A percentile compares a stretch with the other conserved stretches of the same genome.
Conservation (phyloP, 345 rosid genomes). For the Murraya paniculata region DNA sequence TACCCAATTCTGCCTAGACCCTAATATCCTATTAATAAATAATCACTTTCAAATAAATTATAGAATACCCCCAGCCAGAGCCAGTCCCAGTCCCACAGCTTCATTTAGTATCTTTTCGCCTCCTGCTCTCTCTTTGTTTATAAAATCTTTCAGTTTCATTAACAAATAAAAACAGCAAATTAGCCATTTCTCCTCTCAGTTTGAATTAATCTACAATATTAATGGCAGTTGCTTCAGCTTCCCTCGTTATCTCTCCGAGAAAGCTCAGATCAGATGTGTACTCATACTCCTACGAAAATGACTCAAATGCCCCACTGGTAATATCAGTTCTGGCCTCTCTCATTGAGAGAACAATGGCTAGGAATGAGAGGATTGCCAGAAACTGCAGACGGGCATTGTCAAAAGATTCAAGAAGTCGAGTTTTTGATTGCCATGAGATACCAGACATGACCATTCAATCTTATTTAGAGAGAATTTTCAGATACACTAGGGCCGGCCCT, state of each 20-base stretch:
- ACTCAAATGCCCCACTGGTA: constrained; percentile 68
- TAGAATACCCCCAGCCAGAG: too few species aligned
- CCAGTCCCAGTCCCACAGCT: too few species aligned
- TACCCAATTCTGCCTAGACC: not conserved
- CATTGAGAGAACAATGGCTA: constrained; percentile 62
- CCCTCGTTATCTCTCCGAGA: constrained; percentile 59
- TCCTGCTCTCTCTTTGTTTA: too few species aligned
- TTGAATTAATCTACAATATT: not conserved
- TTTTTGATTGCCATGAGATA: constrained; percentile 66
- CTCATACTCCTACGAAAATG: constrained; percentile 54
- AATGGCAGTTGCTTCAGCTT: constrained; percentile 39
- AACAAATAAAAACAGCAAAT: too few species aligned
- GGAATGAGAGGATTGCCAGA: constrained; percentile 63
- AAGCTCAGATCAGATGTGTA: constrained; percentile 84
- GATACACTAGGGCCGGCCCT: constrained; percentile 80
- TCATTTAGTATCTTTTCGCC: too few species aligned
- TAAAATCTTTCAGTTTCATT: too few species aligned
- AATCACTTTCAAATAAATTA: too few species aligned
- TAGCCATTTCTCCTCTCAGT: not conserved
- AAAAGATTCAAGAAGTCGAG: constrained; percentile 35
- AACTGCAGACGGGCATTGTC: constrained; percentile 33
- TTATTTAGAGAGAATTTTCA: constrained; percentile 78
- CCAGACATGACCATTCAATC: constrained; percentile 87
- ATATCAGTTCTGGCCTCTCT: constrained; percentile 76
- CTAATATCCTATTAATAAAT: not conserved